phyloP scores from a whole-genome alignment of 2,329 filamentous ascomycete genomes.

The Colletotrichum sp. region DNA sequence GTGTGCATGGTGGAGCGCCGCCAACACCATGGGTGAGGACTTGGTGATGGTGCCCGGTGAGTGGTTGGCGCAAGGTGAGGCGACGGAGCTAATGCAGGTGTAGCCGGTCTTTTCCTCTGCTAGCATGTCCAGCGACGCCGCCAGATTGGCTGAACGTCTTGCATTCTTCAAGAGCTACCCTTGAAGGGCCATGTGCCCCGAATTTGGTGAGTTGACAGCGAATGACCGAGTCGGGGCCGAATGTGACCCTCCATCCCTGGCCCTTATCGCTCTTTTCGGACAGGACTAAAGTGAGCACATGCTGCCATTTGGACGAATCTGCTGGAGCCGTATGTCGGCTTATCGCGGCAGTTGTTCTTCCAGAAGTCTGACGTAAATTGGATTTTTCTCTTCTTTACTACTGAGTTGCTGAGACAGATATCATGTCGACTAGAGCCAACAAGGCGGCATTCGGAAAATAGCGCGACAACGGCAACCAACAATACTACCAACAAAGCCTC shows the following conservation, averaged over 20 bases:
- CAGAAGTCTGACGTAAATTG: background rate
- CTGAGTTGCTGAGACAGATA: background rate
- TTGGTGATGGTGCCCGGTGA: constrained; percentile 8
- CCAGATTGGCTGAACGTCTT: background rate
- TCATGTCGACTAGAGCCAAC: background rate
- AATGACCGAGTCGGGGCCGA: constrained; percentile 16
- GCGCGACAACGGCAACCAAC: background rate
- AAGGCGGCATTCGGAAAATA: background rate
- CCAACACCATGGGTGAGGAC: constrained; percentile 1
- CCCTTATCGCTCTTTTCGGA: background rate
- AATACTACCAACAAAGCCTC: background rate
- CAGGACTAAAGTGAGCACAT: constrained; percentile 5
- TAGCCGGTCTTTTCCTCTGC: background rate
- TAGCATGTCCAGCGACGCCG: background rate
- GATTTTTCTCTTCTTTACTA: background rate
- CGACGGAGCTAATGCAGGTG: constrained; percentile 18
- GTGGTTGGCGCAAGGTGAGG: background rate
- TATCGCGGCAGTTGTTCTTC: background rate
- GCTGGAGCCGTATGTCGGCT: background rate
- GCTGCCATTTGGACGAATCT: background rate
- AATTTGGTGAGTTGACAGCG: background rate
- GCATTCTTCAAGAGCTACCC: background rate
- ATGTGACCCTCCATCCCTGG: constrained; percentile 2
- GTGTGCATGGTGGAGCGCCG: background rate
- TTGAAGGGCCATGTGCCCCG: constrained; percentile 8